Conservation (phyloP, 352 stramenopile species). For the Globisporangium lucens region DNA sequence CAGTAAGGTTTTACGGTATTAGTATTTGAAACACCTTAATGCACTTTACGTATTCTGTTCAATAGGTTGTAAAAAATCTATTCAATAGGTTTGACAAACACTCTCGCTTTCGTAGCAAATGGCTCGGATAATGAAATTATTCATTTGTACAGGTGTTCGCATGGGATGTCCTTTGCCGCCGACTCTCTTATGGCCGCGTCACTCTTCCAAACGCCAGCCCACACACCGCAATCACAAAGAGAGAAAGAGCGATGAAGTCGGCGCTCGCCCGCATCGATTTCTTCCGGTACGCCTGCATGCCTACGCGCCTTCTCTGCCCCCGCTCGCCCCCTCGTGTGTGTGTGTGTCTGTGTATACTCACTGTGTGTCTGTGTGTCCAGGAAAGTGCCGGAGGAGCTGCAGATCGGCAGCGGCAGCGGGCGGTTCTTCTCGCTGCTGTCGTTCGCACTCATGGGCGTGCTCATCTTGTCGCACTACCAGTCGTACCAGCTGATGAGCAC, state of each 20-base stretch:
- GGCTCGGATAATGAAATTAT: too few relatives aligned
- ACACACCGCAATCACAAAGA: not conserved
- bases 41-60: too few relatives aligned
- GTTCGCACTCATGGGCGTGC: conserved; percentile 45
- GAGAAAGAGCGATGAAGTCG: conserved; percentile 9
- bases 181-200: not conserved
- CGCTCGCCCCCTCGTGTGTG: not conserved
- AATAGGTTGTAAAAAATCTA: too few relatives aligned
- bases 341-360: not conserved
- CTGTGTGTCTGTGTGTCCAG: conserved; percentile 20
- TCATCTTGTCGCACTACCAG: conserved; percentile 59
- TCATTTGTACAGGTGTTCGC: not conserved
- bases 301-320: not conserved
- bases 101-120: not conserved
- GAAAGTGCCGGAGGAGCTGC: conserved; percentile 74
- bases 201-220: not conserved
- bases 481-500: conserved; percentile 43
- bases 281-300: conserved; percentile 13
- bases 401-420: conserved; percentile 54
- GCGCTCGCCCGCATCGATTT: conserved; percentile 19
- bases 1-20: too few relatives aligned
- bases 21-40: too few relatives aligned
- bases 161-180: not conserved
- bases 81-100: not conserved
- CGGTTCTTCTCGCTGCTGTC: conserved; percentile 70